Percentiles rank a stretch among this genome's conserved stretches.
Evolutionary conservation across 2,329 filamentous ascomycete species (phyloP).

Genomic region (Aspergillus fumigatiaffinis): DNA sequence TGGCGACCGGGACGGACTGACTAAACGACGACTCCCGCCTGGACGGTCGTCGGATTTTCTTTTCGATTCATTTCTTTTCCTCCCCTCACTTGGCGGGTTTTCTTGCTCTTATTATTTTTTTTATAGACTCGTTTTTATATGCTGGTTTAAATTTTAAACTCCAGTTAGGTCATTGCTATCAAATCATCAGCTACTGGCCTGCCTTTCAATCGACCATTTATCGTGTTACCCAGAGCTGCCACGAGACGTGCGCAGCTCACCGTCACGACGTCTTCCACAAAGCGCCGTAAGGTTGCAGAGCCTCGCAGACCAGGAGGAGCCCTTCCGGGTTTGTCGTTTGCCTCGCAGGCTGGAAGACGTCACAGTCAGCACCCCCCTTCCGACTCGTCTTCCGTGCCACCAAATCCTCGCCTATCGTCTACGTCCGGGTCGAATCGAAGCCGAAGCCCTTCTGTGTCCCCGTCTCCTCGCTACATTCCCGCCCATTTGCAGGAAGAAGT

Average conservation of each 20-base stretch:
- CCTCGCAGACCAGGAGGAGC: slow-evolving; percentile 37
- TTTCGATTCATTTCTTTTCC: slow-evolving; percentile 1
- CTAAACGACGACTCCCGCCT: slow-evolving; percentile 10
- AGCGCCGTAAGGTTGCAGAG: slow-evolving; percentile 47
- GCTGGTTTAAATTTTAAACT: neutral
- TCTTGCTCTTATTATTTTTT: slow-evolving; percentile 3
- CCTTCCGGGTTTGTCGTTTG: slow-evolving; percentile 25
- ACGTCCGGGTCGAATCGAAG: slow-evolving; percentile 22
- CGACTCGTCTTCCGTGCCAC: slow-evolving; percentile 22
- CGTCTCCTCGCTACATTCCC: slow-evolving; percentile 48
- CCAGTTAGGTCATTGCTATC: slow-evolving; percentile 4
- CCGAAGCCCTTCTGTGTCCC: slow-evolving; percentile 27
- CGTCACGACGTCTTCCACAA: slow-evolving; percentile 49
- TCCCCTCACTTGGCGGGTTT: slow-evolving; percentile 1
- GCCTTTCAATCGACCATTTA: slow-evolving; percentile 3
- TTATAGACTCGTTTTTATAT: neutral
- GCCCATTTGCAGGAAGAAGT: slow-evolving; percentile 55
- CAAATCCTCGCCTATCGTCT: slow-evolving; percentile 17
- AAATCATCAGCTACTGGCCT: slow-evolving; percentile 4
- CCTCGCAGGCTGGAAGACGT: slow-evolving; percentile 34
- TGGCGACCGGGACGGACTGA: neutral
- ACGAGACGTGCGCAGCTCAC: slow-evolving; percentile 43
- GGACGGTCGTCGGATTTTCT: slow-evolving; percentile 3
- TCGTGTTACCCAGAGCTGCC: slow-evolving; percentile 39
- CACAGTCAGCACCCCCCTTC: slow-evolving; percentile 23